Percentiles rank a stretch among this genome's conserved stretches.
phyloP scores from a whole-genome alignment of 805 yeast genomes.

The Lipomyces sp. region DNA sequence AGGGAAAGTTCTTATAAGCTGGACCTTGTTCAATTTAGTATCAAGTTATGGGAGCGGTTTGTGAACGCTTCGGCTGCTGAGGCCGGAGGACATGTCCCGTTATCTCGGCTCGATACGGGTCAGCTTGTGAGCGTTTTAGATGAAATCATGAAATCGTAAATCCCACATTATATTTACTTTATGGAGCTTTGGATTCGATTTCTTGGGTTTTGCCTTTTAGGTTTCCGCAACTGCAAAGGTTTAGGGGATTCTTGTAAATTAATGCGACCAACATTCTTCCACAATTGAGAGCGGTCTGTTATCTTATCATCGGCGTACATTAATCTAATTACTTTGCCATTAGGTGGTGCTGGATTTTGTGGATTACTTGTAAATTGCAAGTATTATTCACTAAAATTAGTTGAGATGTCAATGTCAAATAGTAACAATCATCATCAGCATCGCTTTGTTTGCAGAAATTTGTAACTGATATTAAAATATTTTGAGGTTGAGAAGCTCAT shows the following conservation, averaged over 20 bases:
- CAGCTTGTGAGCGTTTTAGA: conserved; percentile 5
- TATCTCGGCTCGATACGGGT: background rate
- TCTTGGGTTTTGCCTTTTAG: background rate
- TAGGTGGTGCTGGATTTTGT: conserved; percentile 41
- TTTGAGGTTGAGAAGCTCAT: background rate
- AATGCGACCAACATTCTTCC: background rate
- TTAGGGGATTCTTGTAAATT: background rate
- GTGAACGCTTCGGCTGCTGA: background rate
- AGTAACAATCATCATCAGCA: too few relatives aligned
- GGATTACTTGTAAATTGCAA: conserved; percentile 45
- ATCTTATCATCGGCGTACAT: too few relatives aligned
- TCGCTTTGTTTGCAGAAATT: background rate
- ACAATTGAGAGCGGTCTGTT: too few relatives aligned
- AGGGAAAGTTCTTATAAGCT: background rate
- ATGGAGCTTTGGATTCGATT: background rate
- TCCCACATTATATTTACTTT: background rate
- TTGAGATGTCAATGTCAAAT: background rate
- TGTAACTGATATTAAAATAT: background rate
- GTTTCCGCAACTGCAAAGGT: background rate
- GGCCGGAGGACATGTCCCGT: background rate
- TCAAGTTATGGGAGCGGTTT: conserved; percentile 8
- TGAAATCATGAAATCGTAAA: conserved; percentile 2
- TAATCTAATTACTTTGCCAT: background rate
- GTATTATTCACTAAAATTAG: conserved; percentile 36
- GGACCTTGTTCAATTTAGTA: conserved; percentile 1